phyloP scores from a whole-genome alignment of 2,329 filamentous ascomycete genomes.

The Alternaria sp. region DNA sequence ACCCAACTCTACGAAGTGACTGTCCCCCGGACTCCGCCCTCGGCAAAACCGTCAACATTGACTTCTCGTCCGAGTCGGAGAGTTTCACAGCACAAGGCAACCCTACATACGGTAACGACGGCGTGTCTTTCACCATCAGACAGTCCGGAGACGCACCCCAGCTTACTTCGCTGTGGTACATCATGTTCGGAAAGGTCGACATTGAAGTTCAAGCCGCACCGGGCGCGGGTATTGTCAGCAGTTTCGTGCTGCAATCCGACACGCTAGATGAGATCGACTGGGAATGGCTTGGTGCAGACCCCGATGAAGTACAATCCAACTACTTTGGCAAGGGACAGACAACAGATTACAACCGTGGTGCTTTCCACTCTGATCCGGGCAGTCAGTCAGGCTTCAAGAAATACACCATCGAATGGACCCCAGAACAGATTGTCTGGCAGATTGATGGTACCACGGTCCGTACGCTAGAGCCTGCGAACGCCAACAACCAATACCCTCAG shows the following conservation, averaged over 20 bases:
- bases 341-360: slow-evolving; percentile 84
- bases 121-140: slow-evolving; percentile 81
- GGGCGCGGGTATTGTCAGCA: slow-evolving; percentile 91
- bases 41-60: slow-evolving; percentile 80
- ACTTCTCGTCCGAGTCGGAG: slow-evolving; percentile 80
- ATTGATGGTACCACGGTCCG: slow-evolving; percentile 81
- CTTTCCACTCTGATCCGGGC: slow-evolving; percentile 72
- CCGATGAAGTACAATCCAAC: slow-evolving; percentile 86
- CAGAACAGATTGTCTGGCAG: slow-evolving; percentile 83
- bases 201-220: slow-evolving; percentile 85
- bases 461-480: slow-evolving; percentile 73
- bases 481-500: slow-evolving; percentile 85
- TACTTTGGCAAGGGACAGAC: slow-evolving; percentile 85
- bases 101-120: slow-evolving; percentile 77
- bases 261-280: slow-evolving; percentile 95
- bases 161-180: slow-evolving; percentile 91
- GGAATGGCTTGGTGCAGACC: slow-evolving; percentile 88
- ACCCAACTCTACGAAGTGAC: slow-evolving; percentile 61
- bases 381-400: slow-evolving; percentile 82
- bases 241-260: slow-evolving; percentile 89
- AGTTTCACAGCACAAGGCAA: slow-evolving; percentile 77
- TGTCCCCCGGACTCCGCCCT: slow-evolving; percentile 83
- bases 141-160: slow-evolving; percentile 84
- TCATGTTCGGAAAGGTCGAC: slow-evolving; percentile 97
- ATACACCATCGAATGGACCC: slow-evolving; percentile 92